phyloP scores from a whole-genome alignment of 208 protist genomes.

The Porcisia hertigi region DNA sequence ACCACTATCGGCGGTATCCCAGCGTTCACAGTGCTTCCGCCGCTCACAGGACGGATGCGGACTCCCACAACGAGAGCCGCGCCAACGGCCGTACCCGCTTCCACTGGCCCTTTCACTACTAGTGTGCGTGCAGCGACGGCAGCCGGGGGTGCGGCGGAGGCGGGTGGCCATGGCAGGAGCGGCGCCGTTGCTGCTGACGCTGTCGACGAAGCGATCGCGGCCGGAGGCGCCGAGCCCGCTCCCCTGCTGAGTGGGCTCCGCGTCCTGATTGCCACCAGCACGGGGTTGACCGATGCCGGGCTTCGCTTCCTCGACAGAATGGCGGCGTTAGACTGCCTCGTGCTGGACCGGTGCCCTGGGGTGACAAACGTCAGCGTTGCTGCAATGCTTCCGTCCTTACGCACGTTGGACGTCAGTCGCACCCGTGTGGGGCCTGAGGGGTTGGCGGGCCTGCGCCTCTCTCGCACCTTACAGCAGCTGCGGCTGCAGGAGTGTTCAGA shows the following conservation, averaged over 20 bases:
- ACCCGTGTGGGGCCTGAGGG: conserved; percentile 37
- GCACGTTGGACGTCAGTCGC: conserved; percentile 36
- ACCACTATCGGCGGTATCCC: conserved; percentile 24
- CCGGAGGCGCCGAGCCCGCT: not conserved
- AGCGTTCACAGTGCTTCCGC: conserved; percentile 34
- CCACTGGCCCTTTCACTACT: not conserved
- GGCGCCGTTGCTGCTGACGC: not conserved
- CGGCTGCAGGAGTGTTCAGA: conserved; percentile 37
- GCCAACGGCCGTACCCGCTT: not conserved
- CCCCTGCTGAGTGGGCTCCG: conserved; percentile 24
- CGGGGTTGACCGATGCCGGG: conserved; percentile 23
- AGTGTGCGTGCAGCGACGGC: not conserved
- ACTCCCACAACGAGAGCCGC: not conserved
- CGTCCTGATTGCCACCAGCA: conserved; percentile 25
- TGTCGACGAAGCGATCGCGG: not conserved
- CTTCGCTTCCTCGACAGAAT: conserved; percentile 12
- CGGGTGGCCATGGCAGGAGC: not conserved
- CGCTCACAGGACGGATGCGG: not conserved
- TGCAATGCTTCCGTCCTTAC: conserved; percentile 31
- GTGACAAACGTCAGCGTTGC: conserved; percentile 29
- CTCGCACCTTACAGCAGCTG: conserved; percentile 30
- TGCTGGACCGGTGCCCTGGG: conserved; percentile 20
- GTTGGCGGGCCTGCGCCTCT: conserved; percentile 30
- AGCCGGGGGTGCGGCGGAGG: not conserved
- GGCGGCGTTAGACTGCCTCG: conserved; percentile 15